Evolutionary conservation across 2,329 filamentous ascomycete species (phyloP).

Genomic region (Exserohilum rostratum): DNA sequence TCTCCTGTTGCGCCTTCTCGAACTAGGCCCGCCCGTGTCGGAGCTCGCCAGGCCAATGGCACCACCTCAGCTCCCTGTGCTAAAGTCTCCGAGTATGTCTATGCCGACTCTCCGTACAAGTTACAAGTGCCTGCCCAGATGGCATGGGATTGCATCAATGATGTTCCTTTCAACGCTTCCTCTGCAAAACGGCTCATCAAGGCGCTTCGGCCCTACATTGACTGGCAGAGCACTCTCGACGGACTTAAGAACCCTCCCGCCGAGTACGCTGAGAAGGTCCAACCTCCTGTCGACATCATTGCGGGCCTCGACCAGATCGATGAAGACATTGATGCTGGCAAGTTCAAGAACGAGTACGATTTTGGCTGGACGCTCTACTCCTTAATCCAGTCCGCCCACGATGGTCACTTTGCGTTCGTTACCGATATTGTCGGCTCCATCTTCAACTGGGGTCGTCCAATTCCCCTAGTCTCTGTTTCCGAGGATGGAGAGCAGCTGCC

Average conservation of each 20-base stretch:
- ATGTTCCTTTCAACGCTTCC: slow-evolving; percentile 53
- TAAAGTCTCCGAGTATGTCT: slow-evolving; percentile 40
- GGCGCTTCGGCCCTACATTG: slow-evolving; percentile 51
- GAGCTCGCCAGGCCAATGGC: slow-evolving; percentile 29
- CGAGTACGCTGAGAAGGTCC: slow-evolving; percentile 55
- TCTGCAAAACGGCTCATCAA: slow-evolving; percentile 49
- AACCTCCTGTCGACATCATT: slow-evolving; percentile 52
- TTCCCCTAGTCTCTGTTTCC: slow-evolving; percentile 66
- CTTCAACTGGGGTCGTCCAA: slow-evolving; percentile 57
- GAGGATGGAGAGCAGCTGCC: slow-evolving; percentile 64
- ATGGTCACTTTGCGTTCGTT: slow-evolving; percentile 67
- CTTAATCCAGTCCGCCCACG: slow-evolving; percentile 63
- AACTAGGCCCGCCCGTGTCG: slow-evolving; percentile 16
- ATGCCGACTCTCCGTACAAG: slow-evolving; percentile 19
- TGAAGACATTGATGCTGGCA: slow-evolving; percentile 43
- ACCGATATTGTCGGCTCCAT: slow-evolving; percentile 59
- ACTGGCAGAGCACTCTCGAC: slow-evolving; percentile 56
- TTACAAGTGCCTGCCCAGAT: slow-evolving; percentile 50
- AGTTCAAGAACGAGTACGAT: slow-evolving; percentile 51
- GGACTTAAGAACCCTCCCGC: slow-evolving; percentile 53
- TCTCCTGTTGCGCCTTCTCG: slow-evolving; percentile 31
- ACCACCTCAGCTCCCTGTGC: slow-evolving; percentile 38
- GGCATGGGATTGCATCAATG: slow-evolving; percentile 54
- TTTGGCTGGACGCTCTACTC: slow-evolving; percentile 60
- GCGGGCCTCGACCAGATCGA: slow-evolving; percentile 50